Percentiles rank a stretch among this genome's conserved stretches.
Conservation (phyloP, 495 filamentous ascomycete species). For the Physcia stellaris region DNA sequence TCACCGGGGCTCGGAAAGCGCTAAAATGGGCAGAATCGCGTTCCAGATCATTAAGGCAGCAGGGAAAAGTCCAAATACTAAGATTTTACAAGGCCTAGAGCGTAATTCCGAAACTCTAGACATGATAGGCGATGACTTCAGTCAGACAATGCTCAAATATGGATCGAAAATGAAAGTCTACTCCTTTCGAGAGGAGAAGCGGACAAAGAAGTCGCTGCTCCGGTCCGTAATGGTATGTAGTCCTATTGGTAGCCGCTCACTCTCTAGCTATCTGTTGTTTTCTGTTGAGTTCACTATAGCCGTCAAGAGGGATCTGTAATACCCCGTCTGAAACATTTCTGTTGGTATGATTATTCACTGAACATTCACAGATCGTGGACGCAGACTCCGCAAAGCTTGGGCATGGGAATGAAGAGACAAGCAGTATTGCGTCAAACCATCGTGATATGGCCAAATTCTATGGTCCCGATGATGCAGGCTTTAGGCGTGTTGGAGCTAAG, state of each 20-base stretch:
- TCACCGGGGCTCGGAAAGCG: conserved; percentile 62
- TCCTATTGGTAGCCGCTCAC: conserved; percentile 39
- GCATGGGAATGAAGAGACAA: conserved; percentile 53
- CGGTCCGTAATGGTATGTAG: conserved; percentile 43
- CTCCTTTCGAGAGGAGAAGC: conserved; percentile 46
- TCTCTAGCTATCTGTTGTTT: conserved; percentile 6
- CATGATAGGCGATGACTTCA: conserved; percentile 12
- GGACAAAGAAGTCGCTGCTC: conserved; percentile 8
- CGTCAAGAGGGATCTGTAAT: no score
- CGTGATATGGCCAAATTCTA: conserved; percentile 76
- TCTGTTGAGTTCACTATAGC: no score
- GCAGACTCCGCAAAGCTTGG: conserved; percentile 60
- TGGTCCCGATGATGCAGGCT: conserved; percentile 10
- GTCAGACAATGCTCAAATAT: conserved; percentile 26
- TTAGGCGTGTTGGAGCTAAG: conserved; percentile 19
- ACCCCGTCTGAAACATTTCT: background rate
- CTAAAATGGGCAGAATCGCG: conserved; percentile 58
- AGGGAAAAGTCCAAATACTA: conserved; percentile 20
- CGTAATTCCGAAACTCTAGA: conserved; percentile 58
- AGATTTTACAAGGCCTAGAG: conserved; percentile 57
- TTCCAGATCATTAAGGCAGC: conserved; percentile 56
- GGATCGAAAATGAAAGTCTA: conserved; percentile 65
- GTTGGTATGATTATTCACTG: background rate
- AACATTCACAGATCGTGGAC: conserved; percentile 42
- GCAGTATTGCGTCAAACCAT: conserved; percentile 67